These are phyloP conservation scores for Phaffomyces opuntiae DNA, from an alignment of 805 yeast species.

Conservation along the genomic window DNA sequence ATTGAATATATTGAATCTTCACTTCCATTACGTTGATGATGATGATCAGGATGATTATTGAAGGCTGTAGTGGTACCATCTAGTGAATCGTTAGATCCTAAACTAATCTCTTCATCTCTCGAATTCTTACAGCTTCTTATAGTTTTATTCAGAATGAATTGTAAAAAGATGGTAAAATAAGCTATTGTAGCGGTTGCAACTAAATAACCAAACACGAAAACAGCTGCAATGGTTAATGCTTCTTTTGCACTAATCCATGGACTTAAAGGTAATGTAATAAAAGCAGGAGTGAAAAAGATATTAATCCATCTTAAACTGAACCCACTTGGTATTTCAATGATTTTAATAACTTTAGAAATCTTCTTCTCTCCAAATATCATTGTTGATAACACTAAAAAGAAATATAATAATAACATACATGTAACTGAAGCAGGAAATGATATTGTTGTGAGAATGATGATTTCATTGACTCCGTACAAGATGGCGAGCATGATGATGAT, in stretches of 20 bases:
- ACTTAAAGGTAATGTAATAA: constrained; percentile 62
- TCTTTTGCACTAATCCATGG: constrained; percentile 60
- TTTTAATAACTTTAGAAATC: constrained; percentile 21
- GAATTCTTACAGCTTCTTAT: constrained; percentile 18
- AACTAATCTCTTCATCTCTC: constrained; percentile 25
- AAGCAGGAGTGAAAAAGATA: constrained; percentile 71
- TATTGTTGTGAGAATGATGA: constrained; percentile 26
- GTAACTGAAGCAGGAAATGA: constrained; percentile 66
- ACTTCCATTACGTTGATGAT: not conserved
- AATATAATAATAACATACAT: constrained; percentile 56
- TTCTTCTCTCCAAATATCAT: constrained; percentile 28
- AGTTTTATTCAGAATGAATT: constrained; percentile 17
- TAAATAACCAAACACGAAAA: constrained; percentile 60
- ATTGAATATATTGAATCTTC: not conserved
- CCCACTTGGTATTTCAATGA: constrained; percentile 56
- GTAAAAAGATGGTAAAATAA: constrained; percentile 38
- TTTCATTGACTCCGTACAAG: constrained; percentile 22
- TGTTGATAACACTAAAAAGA: constrained; percentile 35
- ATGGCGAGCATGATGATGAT: constrained; percentile 14
- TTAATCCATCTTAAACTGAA: constrained; percentile 73
- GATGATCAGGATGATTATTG: not conserved
- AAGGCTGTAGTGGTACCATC: constrained; percentile 11
- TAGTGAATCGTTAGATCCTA: constrained; percentile 1
- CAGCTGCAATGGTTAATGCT: constrained; percentile 67
- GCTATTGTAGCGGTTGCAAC: constrained; percentile 44